phyloP scores from a whole-genome alignment of 208 protist species.

The Spongospora subterranea region DNA sequence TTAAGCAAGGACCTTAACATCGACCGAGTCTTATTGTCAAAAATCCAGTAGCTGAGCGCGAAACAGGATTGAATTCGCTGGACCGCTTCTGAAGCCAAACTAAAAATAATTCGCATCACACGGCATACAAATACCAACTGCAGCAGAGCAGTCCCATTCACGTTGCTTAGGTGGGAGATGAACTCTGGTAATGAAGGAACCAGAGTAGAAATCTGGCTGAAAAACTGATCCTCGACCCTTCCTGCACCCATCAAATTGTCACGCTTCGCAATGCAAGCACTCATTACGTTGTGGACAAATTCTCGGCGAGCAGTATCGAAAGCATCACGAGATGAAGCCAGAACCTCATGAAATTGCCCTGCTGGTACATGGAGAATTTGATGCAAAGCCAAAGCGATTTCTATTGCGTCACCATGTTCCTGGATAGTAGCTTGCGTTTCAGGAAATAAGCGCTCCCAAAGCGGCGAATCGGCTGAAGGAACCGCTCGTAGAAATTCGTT shows the following conservation, averaged over 20 bases:
- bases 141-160: not conserved
- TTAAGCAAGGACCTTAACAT: not conserved
- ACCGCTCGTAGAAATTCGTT: not conserved
- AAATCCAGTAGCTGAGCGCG: not conserved
- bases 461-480: not conserved
- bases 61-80: not conserved
- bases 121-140: not conserved
- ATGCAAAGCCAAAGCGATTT: not conserved
- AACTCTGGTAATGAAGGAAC: not conserved
- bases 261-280: not conserved
- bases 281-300: not conserved
- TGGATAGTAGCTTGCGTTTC: not conserved
- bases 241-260: too few relatives aligned
- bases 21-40: not conserved
- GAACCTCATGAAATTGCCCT: not conserved
- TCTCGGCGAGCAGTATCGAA: not conserved
- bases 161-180: not conserved
- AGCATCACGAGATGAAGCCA: not conserved
- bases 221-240: not conserved
- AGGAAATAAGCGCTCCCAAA: not conserved
- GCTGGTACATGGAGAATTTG: not conserved
- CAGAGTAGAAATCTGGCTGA: not conserved
- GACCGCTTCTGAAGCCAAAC: not conserved
- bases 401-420: not conserved
- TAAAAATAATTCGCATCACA: conserved; percentile 11